Conservation (phyloP, 2,329 filamentous ascomycete genomes). For the Stachybotrys chartarum region DNA sequence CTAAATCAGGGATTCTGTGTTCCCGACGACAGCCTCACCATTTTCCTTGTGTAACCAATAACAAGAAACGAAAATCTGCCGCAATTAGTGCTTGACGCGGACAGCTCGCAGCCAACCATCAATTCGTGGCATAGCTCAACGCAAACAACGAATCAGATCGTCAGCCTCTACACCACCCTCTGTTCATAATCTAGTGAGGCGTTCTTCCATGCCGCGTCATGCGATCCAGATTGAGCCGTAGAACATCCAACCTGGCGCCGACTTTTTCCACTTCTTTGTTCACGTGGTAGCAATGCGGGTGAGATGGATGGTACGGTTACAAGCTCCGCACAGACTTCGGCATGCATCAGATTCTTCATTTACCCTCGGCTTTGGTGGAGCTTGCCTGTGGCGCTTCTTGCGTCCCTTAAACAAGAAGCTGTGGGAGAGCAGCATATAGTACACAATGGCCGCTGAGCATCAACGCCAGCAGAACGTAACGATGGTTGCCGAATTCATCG, state of each 20-base stretch:
- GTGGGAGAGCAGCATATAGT: too few species aligned
- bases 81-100: neutral
- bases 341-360: neutral
- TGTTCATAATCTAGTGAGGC: neutral
- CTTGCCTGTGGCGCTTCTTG: neutral
- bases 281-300: neutral
- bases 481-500: neutral
- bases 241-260: too few species aligned
- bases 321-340: too few species aligned
- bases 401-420: too few species aligned
- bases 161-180: neutral
- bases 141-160: neutral
- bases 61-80: neutral
- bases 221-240: too few species aligned
- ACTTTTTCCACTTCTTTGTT: neutral
- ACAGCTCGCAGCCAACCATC: neutral
- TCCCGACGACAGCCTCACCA: neutral
- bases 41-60: neutral
- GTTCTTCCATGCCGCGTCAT: too few species aligned
- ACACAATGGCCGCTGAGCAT: neutral
- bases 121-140: neutral
- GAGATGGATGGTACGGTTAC: too few species aligned
- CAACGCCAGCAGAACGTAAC: neutral
- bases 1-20: neutral
- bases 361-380: neutral